Evolutionary conservation across 2,329 filamentous ascomycete genomes (phyloP).

Genomic region (Bipolaris zeicola): DNA sequence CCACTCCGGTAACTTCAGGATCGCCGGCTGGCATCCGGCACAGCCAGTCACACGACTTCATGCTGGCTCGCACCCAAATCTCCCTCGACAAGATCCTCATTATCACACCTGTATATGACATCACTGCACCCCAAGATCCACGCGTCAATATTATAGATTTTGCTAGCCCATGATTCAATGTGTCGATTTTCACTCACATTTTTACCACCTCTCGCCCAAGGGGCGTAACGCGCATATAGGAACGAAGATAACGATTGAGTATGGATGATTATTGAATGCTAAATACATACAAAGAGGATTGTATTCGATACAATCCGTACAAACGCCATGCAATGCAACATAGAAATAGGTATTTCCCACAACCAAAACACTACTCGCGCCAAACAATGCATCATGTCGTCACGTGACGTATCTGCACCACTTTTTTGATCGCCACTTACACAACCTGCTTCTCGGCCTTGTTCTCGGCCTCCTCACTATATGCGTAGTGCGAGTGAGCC

Average conservation of each 20-base stretch:
- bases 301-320: not conserved
- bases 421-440: conserved; percentile 6
- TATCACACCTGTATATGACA: conserved; percentile 4
- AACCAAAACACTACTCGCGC: no score
- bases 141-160: not conserved
- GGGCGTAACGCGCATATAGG: not conserved
- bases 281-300: not conserved
- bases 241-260: not conserved
- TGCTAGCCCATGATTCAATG: not conserved
- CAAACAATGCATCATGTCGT: not conserved
- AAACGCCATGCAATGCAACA: conserved; percentile 19
- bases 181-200: not conserved
- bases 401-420: conserved; percentile 5
- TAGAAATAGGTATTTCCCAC: not conserved
- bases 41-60: conserved; percentile 20
- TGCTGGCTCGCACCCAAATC: not conserved
- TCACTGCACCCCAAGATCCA: not conserved
- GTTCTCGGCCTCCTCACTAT: conserved; percentile 61
- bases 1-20: conserved; percentile 16
- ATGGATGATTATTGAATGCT: not conserved
- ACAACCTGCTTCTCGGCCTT: conserved; percentile 31
- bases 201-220: not conserved
- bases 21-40: conserved; percentile 3
- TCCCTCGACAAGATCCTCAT: not conserved
- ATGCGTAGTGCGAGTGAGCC: conserved; percentile 73